A percentile compares a stretch with the other conserved stretches of the same genome.
Evolutionary conservation across 2,329 filamentous ascomycete genomes (phyloP).

Genomic region (Intubia oerlemansii): DNA sequence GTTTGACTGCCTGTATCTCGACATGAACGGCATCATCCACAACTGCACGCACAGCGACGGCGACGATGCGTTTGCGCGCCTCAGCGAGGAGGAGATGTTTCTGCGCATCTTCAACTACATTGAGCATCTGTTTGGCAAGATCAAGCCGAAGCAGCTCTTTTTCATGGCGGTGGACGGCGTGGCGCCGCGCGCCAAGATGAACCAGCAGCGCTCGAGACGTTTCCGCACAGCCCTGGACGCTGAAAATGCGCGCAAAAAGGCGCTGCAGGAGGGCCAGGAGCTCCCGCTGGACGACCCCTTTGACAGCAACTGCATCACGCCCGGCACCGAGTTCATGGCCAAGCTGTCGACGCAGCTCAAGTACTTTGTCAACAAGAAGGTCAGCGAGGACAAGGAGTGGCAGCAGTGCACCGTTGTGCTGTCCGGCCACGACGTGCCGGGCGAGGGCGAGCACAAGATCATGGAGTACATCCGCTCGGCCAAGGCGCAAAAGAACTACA

Average conservation of each 20-base stretch:
- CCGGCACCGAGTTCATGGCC: constrained; percentile 92
- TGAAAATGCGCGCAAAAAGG: constrained; percentile 80
- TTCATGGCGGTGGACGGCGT: constrained; percentile 99
- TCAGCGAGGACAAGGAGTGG: constrained; percentile 93
- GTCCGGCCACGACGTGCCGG: constrained; percentile 92
- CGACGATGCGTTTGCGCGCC: constrained; percentile 74
- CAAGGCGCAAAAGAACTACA: constrained; percentile 84
- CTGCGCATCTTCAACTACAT: constrained; percentile 99
- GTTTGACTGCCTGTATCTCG: constrained; percentile 92
- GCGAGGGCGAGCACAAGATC: constrained; percentile 98
- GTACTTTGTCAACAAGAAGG: constrained; percentile 98
- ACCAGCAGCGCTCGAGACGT: constrained; percentile 86
- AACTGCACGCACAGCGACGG: constrained; percentile 98
- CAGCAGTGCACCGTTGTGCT: constrained; percentile 90
- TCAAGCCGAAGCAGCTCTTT: constrained; percentile 94
- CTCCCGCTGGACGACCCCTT: constrained; percentile 91
- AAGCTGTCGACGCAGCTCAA: constrained; percentile 84
- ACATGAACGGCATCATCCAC: constrained; percentile 99
- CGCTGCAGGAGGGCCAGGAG: constrained; percentile 69
- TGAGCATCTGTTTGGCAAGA: constrained; percentile 94
- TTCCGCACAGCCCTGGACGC: constrained; percentile 87
- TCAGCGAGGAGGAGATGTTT: constrained; percentile 98
- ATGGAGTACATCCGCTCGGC: constrained; percentile 99
- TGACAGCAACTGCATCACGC: constrained; percentile 98
- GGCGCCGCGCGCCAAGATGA: constrained; percentile 97